phyloP scores from a whole-genome alignment of 2,329 filamentous ascomycete species.

The Nemania sp. region DNA sequence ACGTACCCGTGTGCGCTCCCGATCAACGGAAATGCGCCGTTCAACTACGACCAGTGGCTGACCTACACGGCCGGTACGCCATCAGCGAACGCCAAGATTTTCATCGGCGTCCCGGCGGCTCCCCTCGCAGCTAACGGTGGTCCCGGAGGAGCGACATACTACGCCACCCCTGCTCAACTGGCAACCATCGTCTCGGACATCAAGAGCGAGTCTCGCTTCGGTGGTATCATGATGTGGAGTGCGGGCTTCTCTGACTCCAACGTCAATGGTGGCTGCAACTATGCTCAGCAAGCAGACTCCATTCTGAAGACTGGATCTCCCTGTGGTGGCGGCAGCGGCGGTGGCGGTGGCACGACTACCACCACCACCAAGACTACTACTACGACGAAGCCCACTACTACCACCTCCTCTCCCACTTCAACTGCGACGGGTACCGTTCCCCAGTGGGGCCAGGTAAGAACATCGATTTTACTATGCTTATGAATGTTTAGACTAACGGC shows the following conservation, averaged over 20 bases:
- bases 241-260: conserved; percentile 46
- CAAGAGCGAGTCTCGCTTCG: conserved; percentile 38
- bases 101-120: conserved; percentile 45
- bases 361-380: conserved; percentile 2
- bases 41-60: conserved; percentile 45
- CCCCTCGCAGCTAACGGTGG: conserved; percentile 44
- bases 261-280: conserved; percentile 43
- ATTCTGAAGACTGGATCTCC: conserved; percentile 41
- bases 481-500: neutral
- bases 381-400: neutral
- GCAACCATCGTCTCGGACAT: conserved; percentile 36
- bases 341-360: neutral
- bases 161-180: conserved; percentile 40
- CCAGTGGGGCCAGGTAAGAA: conserved; percentile 27
- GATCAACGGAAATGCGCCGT: conserved; percentile 36
- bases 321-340: conserved; percentile 24
- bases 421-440: conserved; percentile 14
- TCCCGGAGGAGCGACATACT: conserved; percentile 40
- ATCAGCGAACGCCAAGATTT: conserved; percentile 44
- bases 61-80: conserved; percentile 37
- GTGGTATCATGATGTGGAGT: conserved; percentile 48
- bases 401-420: conserved; percentile 4
- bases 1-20: conserved; percentile 43
- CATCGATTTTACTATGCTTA: neutral
- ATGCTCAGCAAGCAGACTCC: conserved; percentile 43